Conservation (phyloP, 441 rosid species). For the Syzygium malaccense region DNA sequence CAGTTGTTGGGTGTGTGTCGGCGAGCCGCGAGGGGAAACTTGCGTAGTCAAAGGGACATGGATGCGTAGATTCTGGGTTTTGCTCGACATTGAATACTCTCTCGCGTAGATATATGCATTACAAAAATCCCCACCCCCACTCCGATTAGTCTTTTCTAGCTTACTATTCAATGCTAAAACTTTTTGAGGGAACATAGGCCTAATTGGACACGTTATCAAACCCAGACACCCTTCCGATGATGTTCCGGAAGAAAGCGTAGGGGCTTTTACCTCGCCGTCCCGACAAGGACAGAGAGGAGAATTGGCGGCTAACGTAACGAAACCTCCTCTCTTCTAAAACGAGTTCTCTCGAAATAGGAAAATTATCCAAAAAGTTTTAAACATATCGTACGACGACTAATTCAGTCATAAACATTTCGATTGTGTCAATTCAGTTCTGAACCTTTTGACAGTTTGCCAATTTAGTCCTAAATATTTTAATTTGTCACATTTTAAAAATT, state of each 20-base stretch:
- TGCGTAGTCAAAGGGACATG: background rate
- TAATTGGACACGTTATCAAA: background rate
- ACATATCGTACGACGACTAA: too few relatives aligned
- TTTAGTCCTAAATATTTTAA: too few relatives aligned
- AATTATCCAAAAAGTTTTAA: too few relatives aligned
- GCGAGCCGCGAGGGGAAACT: background rate
- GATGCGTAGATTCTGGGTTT: background rate
- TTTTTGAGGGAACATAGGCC: fast-evolving
- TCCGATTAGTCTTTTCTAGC: background rate
- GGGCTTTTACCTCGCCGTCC: background rate
- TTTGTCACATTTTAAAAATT: too few relatives aligned
- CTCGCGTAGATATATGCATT: background rate
- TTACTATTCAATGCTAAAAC: background rate
- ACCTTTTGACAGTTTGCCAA: too few relatives aligned
- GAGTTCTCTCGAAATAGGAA: too few relatives aligned
- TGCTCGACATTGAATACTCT: background rate
- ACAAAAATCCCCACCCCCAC: background rate
- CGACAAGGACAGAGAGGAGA: background rate
- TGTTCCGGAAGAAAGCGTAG: background rate
- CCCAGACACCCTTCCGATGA: fast-evolving
- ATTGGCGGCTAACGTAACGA: background rate
- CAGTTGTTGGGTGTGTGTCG: background rate
- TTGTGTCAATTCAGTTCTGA: too few relatives aligned
- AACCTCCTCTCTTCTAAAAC: background rate
- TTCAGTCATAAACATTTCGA: too few relatives aligned